Conservation (phyloP, 345 rosid genomes). For the Psidium friedrichsthalianum region DNA sequence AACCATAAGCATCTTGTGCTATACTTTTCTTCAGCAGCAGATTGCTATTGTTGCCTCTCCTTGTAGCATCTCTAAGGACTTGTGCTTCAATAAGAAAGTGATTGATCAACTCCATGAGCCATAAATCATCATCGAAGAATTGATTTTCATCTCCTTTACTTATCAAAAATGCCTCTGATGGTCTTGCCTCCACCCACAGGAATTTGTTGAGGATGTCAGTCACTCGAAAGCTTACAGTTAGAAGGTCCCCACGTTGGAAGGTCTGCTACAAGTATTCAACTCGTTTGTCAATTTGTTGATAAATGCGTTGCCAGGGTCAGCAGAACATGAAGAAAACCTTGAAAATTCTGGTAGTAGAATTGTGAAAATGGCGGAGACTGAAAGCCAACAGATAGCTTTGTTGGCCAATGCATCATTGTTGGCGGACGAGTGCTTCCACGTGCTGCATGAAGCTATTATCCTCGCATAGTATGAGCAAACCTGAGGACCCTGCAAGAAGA, state of each 20-base stretch:
- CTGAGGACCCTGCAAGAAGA: conserved; percentile 41
- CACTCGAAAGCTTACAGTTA: conserved; percentile 60
- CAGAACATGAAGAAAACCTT: conserved; percentile 56
- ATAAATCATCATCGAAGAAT: not conserved
- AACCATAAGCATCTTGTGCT: not conserved
- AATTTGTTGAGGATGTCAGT: conserved; percentile 70
- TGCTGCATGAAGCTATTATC: conserved; percentile 64
- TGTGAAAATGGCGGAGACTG: conserved; percentile 70
- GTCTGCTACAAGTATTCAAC: conserved; percentile 61
- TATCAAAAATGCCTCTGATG: not conserved
- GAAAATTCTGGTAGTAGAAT: conserved; percentile 42
- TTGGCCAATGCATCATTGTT: conserved; percentile 76
- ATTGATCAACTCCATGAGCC: not conserved
- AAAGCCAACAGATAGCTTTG: conserved; percentile 73
- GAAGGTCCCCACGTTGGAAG: conserved; percentile 68
- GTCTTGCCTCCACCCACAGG: conserved; percentile 20
- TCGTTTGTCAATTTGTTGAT: conserved; percentile 62
- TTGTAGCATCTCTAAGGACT: not conserved
- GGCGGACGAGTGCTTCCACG: conserved; percentile 87
- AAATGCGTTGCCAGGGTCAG: conserved; percentile 69
- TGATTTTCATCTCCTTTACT: not conserved
- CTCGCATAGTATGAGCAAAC: conserved; percentile 17
- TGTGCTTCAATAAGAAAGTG: not conserved
- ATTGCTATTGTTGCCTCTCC: not conserved
- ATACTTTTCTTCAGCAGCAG: not conserved